These are phyloP conservation scores for Phytophthora idaei DNA, from an alignment of 352 stramenopile species.

Conservation along the genomic window DNA sequence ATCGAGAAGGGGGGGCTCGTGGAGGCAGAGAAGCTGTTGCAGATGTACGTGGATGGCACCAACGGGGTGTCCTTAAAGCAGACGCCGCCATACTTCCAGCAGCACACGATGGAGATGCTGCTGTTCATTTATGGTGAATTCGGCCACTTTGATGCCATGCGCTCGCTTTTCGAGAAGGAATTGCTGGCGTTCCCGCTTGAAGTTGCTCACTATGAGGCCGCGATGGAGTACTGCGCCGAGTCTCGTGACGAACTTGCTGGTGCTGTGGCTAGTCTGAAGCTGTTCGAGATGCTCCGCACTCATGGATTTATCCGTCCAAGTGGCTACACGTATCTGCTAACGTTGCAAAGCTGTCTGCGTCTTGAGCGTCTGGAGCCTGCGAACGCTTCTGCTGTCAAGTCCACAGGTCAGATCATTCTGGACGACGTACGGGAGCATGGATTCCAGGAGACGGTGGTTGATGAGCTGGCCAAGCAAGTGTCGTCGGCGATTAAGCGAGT, in stretches of 20 bases:
- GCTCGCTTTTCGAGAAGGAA: conserved; percentile 55
- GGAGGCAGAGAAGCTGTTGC: conserved; percentile 59
- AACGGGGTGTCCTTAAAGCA: conserved; percentile 52
- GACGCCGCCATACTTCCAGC: conserved; percentile 62
- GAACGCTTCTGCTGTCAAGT: conserved; percentile 29
- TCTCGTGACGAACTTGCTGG: conserved; percentile 36
- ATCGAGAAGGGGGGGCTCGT: conserved; percentile 46
- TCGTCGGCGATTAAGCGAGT: conserved; percentile 28
- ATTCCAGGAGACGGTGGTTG: conserved; percentile 37
- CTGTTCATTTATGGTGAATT: conserved; percentile 73
- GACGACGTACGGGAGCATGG: conserved; percentile 59
- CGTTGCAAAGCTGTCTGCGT: conserved; percentile 62
- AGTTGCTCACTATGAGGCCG: conserved; percentile 67
- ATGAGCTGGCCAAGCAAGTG: conserved; percentile 39
- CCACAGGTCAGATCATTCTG: conserved; percentile 54
- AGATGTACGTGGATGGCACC: conserved; percentile 48
- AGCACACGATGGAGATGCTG: conserved; percentile 72
- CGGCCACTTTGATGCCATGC: conserved; percentile 47
- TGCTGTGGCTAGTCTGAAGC: conserved; percentile 56
- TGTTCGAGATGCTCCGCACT: conserved; percentile 78
- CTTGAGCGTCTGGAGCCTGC: conserved; percentile 56
- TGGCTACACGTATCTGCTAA: conserved; percentile 73
- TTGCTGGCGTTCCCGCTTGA: conserved; percentile 55
- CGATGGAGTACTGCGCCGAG: conserved; percentile 70
- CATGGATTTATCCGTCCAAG: conserved; percentile 77